Evolutionary conservation across 148 eudicot genomes (phyloP).

Genomic region (Pharnaceum exiguum): DNA sequence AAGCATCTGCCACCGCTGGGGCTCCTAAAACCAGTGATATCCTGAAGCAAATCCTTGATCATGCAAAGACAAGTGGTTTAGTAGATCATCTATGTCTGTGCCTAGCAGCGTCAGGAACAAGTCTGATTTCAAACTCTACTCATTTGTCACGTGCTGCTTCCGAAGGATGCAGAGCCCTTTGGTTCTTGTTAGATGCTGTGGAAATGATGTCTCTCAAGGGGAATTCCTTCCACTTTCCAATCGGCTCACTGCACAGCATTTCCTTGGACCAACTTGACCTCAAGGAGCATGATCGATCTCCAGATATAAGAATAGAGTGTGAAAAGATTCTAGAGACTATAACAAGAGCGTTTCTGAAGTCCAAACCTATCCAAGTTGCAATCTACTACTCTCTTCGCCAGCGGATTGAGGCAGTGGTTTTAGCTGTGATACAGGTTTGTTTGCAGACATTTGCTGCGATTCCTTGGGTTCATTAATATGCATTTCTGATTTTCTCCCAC

Average conservation of each 20-base stretch:
- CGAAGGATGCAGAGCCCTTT: constrained; percentile 81
- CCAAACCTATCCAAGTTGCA: constrained; percentile 72
- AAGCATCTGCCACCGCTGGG: constrained; percentile 38
- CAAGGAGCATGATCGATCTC: constrained; percentile 35
- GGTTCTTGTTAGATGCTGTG: constrained; percentile 71
- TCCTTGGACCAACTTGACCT: constrained; percentile 53
- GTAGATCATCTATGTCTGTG: constrained; percentile 56
- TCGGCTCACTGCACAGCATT: constrained; percentile 50
- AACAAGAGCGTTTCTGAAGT: constrained; percentile 56
- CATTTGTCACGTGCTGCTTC: constrained; percentile 81
- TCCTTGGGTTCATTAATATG: background rate
- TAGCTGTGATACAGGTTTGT: constrained; percentile 69
- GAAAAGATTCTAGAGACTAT: constrained; percentile 51
- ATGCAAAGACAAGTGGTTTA: constrained; percentile 64
- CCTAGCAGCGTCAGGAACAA: constrained; percentile 69
- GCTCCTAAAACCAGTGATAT: constrained; percentile 29
- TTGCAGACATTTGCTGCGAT: background rate
- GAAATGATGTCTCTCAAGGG: constrained; percentile 42
- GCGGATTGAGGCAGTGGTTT: constrained; percentile 53
- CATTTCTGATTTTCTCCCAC: background rate
- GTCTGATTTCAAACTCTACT: constrained; percentile 83
- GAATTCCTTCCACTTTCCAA: constrained; percentile 51
- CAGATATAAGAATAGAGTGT: constrained; percentile 42
- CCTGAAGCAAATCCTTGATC: constrained; percentile 66
- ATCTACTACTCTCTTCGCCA: constrained; percentile 84